Evolutionary conservation across 805 yeast genomes (phyloP), one percentile per base, ranked within the genome.

Genomic region (Saccharomycopsis sp.): DNA sequence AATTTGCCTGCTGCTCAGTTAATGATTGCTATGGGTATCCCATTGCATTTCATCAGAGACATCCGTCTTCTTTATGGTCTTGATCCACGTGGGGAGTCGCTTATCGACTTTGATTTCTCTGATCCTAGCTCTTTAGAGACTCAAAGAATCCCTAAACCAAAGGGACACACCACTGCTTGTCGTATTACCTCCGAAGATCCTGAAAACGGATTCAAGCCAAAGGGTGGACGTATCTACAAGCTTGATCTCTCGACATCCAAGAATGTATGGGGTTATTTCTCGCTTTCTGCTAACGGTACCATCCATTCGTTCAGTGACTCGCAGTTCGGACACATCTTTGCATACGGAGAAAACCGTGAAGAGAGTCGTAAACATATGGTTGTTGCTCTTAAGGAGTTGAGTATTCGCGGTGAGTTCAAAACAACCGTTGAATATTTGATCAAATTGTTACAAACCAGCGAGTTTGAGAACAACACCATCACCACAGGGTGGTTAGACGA

Each of bases 401-500:
- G 96, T 57, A 94, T 94, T 67, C 85, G 99, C 74, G 99, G 99
- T 81, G 99, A 94, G 69, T 94, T 94, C 80, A 84, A 97, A 74
- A 94, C 99, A 34, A 94, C 99, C 15, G 97, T 93, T 64, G 99
- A 94, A 75, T 94, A 94, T 70, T 81, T 94, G 69, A 94, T 96
- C 74, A 93, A 93, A 72, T 80, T 94, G 66, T 80, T 94, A 68
- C 98, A 94, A 76, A 92, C 99, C 23, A 94, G 96, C 57, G 99
- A 88, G 70, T 94, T 94, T 67, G 97, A 91, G 75, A 91, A 87
- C 59, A 96, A 94, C 74, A 93, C 94, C 54, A 93, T 94, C 68
- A 94, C 99, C 60, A 94, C 99, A 59, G 98, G 98, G 58, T 94
- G 99, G 99, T 83, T 94, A 69, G 99, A 94, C 73, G 98, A 93